Evolutionary conservation across 371 early-diverging fungal genomes (phyloP), one percentile per base, ranked within the genome.

Genomic region (Zopfochytrium polystomum): DNA sequence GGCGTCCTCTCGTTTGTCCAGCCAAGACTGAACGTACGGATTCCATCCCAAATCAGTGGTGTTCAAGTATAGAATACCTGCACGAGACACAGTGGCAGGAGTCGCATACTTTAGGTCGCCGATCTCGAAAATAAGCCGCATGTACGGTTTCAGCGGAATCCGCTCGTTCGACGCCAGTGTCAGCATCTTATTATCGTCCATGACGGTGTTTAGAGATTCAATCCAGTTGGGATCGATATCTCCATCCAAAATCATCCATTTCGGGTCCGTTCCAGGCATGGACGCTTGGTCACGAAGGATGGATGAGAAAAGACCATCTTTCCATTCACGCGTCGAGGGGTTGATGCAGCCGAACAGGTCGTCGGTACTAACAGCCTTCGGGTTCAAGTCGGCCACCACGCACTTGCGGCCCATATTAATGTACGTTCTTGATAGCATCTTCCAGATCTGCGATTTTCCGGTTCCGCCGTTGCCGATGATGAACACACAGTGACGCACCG

Each of bases 191-290:
- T 85, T 85, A 71, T 85, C 85, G 68, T 87, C 87, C 80, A 87
- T 80, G 54, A 87, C 83, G 13, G 84, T 82, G 66, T 87, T 87
- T 35, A 87, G 72, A 42, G 81, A 79, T 64, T 87, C 87, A 65
- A 87, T 85, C 87, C 87, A 87, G 63, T 80, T 81, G 3, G 85
- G 84, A 64, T 84, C 82, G 65, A 85, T 79, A 63, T 80, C 82
- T 45, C 85, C 85, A 66, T 71, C 80, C 5, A 87, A 66, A 63
- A 84, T 72, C 67, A 84, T 81, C 85, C 85, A 84, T 52, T 83
- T 82, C 6, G 82, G 82, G 49, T 84, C 85, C 1, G 78, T 76
- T 5, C 78, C 78, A 15, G 80, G 80, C 60, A 73, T 74, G 26
- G 66, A 71, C 20, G 82, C 80, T 59, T 79, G 71, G 52, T 84